Evolutionary conservation across 371 early-diverging fungal genomes (phyloP).

Genomic region (Mucor plumbeus): DNA sequence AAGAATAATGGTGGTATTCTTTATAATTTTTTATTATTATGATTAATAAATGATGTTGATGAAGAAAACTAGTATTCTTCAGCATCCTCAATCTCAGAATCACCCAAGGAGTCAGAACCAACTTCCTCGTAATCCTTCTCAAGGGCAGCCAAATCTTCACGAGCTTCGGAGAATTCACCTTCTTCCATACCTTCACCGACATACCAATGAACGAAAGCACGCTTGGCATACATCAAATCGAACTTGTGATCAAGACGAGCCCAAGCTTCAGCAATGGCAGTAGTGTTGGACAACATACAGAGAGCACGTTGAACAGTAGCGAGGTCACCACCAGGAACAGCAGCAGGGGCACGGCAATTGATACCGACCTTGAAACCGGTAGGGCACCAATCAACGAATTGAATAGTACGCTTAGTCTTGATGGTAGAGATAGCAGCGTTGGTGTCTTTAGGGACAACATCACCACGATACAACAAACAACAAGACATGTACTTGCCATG

Average conservation of each 20-base stretch:
- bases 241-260: constrained; percentile 94
- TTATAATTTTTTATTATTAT: not conserved
- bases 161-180: constrained; percentile 99
- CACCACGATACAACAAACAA: constrained; percentile 94
- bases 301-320: constrained; percentile 92
- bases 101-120: constrained; percentile 80
- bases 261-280: constrained; percentile 96
- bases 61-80: constrained; percentile 31
- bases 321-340: constrained; percentile 87
- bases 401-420: constrained; percentile 90
- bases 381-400: constrained; percentile 98
- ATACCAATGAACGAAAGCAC: constrained; percentile 98
- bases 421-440: constrained; percentile 87
- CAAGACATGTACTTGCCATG: constrained; percentile 97
- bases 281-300: constrained; percentile 94
- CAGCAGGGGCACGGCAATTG: constrained; percentile 87
- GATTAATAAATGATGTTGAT: not conserved
- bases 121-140: constrained; percentile 99
- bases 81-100: constrained; percentile 65
- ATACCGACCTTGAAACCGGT: constrained; percentile 98
- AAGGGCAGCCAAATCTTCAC: constrained; percentile 98
- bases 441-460: constrained; percentile 86
- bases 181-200: constrained; percentile 89
- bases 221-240: constrained; percentile 95
- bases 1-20: not conserved